Conservation (phyloP, 2,329 filamentous ascomycete genomes). For the Teratosphaeria zuluensis region DNA sequence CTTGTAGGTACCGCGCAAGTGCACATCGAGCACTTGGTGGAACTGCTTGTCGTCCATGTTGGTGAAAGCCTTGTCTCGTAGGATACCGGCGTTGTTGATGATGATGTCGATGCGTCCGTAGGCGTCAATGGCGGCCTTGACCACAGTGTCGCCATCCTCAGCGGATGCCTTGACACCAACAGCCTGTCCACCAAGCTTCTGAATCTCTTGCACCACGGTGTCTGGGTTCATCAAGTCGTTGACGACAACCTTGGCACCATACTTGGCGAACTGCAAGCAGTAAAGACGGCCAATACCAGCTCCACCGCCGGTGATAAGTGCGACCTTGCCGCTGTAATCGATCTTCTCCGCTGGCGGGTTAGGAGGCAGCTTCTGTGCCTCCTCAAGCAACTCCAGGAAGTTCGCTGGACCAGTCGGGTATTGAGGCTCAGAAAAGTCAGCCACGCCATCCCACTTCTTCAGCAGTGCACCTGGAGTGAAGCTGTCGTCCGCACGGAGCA, state of each 20-base stretch:
- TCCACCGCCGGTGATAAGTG: conserved; percentile 77
- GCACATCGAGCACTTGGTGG: conserved; percentile 85
- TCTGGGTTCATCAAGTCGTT: conserved; percentile 95
- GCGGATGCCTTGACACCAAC: conserved; percentile 88
- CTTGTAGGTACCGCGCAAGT: conserved; percentile 91
- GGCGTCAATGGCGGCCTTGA: conserved; percentile 87
- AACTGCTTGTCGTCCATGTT: conserved; percentile 96
- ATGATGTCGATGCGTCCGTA: conserved; percentile 91
- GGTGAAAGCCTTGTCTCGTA: conserved; percentile 92
- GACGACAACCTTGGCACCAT: conserved; percentile 77
- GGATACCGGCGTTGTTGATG: conserved; percentile 96
- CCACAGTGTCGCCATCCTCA: conserved; percentile 80
- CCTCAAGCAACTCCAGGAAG: conserved; percentile 76
- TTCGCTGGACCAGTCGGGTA: conserved; percentile 80
- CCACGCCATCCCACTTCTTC: conserved; percentile 80
- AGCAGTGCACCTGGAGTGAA: conserved; percentile 83
- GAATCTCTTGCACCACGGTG: conserved; percentile 82
- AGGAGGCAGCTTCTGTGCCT: conserved; percentile 66
- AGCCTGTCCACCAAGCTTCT: conserved; percentile 78
- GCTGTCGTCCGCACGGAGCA: conserved; percentile 78
- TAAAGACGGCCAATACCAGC: conserved; percentile 88
- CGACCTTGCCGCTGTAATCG: conserved; percentile 76
- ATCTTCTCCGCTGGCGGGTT: conserved; percentile 64
- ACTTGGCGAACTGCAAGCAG: conserved; percentile 74
- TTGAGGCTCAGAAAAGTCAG: conserved; percentile 74